Evolutionary conservation across 495 filamentous ascomycete species (phyloP).

Genomic region (Polyplosphaeria fusca): DNA sequence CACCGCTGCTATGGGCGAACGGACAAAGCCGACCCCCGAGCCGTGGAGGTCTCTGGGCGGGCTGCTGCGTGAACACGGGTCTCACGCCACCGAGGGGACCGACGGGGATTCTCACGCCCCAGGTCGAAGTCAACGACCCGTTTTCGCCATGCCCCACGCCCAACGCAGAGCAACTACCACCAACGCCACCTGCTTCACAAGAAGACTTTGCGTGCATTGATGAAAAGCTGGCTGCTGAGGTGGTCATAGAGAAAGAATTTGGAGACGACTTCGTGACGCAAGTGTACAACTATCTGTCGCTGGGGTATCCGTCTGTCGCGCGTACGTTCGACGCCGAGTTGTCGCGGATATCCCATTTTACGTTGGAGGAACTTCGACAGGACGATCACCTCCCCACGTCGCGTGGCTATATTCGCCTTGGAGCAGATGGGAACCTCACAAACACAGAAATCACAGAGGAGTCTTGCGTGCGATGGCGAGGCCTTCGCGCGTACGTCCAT

Average conservation of each 20-base stretch:
- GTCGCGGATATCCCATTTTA: slow-evolving; percentile 67
- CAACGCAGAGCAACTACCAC: slow-evolving; percentile 24
- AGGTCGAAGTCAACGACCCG: slow-evolving; percentile 28
- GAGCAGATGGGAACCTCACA: slow-evolving; percentile 43
- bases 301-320: slow-evolving; percentile 83
- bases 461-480: slow-evolving; percentile 70
- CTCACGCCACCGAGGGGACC: slow-evolving; percentile 32
- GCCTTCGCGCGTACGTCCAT: slow-evolving; percentile 72
- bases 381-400: slow-evolving; percentile 61
- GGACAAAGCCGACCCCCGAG: slow-evolving; percentile 26
- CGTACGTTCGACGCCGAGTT: slow-evolving; percentile 79
- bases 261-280: slow-evolving; percentile 84
- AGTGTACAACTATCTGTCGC: slow-evolving; percentile 91
- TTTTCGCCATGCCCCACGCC: slow-evolving; percentile 31
- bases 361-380: slow-evolving; percentile 60
- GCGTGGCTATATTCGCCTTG: slow-evolving; percentile 64
- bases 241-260: slow-evolving; percentile 63
- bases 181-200: slow-evolving; percentile 32
- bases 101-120: slow-evolving; percentile 41
- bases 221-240: slow-evolving; percentile 47
- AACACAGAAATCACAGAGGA: slow-evolving; percentile 42
- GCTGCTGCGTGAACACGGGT: slow-evolving; percentile 39
- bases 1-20: slow-evolving; percentile 22
- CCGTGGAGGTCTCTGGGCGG: slow-evolving; percentile 42
- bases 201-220: slow-evolving; percentile 40